Percentiles rank a stretch among this genome's conserved stretches.
Conservation (phyloP, 1,139 yeast genomes). For the Debaryomyces coudertii region DNA sequence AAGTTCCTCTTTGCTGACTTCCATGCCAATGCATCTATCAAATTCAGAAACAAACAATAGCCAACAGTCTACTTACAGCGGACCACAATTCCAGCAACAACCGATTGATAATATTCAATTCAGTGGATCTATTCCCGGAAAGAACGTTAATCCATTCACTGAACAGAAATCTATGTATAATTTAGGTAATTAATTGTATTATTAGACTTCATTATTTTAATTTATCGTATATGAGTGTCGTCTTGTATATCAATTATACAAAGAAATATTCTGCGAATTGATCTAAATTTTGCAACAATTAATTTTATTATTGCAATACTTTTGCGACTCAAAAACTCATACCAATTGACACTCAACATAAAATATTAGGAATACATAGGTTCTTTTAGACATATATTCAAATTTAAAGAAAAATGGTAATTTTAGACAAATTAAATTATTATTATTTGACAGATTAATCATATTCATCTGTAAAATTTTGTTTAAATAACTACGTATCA, state of each 20-base stretch:
- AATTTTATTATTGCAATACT: not conserved
- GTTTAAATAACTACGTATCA: too few relatives aligned
- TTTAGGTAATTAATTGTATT: not conserved
- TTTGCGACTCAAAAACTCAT: too few relatives aligned
- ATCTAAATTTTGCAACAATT: not conserved
- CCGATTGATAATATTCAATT: not conserved
- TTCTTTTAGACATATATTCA: too few relatives aligned
- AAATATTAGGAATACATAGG: too few relatives aligned
- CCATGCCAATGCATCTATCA: not conserved
- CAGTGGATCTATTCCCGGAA: not conserved
- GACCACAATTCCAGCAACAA: not conserved
- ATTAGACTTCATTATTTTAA: not conserved
- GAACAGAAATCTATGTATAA: not conserved
- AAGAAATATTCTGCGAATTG: slow-evolving; percentile 1
- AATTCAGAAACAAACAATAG: not conserved
- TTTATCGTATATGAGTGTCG: too few relatives aligned
- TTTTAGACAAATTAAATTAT: too few relatives aligned
- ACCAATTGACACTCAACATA: too few relatives aligned
- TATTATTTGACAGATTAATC: too few relatives aligned
- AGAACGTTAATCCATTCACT: not conserved
- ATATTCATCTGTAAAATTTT: too few relatives aligned
- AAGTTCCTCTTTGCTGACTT: not conserved
- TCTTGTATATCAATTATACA: too few relatives aligned
- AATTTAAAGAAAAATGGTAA: too few relatives aligned
- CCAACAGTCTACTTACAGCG: not conserved